Percentiles rank a stretch among this genome's conserved stretches.
Conservation (phyloP, 257 asterid species). For the Solanum virginianum region DNA sequence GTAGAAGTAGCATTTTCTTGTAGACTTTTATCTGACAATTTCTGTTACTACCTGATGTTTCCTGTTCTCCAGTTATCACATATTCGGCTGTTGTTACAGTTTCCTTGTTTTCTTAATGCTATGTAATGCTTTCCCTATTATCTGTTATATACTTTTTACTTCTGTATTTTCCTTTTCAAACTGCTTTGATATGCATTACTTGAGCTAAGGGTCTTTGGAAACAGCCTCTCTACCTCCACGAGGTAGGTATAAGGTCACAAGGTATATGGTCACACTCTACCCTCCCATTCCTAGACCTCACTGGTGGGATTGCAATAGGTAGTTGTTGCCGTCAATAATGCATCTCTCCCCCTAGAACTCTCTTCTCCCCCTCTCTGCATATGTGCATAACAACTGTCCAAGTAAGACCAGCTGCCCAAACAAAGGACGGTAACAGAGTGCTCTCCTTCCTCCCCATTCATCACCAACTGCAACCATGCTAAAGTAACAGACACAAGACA, state of each 20-base stretch:
- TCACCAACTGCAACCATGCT: neutral
- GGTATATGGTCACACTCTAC: neutral
- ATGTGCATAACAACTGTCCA: neutral
- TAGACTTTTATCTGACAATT: neutral
- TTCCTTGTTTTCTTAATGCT: neutral
- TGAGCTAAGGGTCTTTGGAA: neutral
- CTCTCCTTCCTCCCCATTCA: neutral
- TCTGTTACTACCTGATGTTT: neutral
- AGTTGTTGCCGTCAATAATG: neutral
- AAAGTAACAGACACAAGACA: neutral
- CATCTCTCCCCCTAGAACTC: neutral
- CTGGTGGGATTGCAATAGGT: neutral
- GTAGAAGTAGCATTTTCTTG: neutral
- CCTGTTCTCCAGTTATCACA: neutral
- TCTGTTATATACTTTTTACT: neutral
- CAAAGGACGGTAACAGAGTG: neutral
- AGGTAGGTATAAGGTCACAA: neutral
- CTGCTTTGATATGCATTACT: neutral
- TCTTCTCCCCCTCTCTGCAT: neutral
- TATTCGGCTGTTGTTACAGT: neutral
- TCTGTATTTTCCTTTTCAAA: neutral
- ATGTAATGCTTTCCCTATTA: neutral
- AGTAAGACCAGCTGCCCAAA: neutral
- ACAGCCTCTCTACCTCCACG: neutral
- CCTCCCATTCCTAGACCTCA: neutral